Base-by-base conservation (phyloP, 176 grass and related monocot species). In the Cenchrus fungigraminus region DNA sequence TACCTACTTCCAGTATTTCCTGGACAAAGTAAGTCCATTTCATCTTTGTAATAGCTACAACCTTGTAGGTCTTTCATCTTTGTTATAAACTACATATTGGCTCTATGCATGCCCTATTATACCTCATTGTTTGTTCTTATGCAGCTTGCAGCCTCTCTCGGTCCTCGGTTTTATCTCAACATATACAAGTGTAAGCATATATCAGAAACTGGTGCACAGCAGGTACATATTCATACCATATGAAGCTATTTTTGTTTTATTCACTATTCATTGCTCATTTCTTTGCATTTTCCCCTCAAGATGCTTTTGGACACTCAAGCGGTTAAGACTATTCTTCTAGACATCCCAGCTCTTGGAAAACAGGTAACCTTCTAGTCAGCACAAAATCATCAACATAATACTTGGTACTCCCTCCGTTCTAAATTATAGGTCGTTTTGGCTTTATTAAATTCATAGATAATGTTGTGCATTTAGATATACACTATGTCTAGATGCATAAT, bases 131-230 rank as follows among this genome's bases (percentile, higher is more conserved):
- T 82, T 86, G 62, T 51, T 60, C 61, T 90, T 66, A 56, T 92
- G 77, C 91, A 99, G 97, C 79, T 99, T 65, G 97, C 97, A 73
- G 97, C 97, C 25, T 94, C 97, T 34, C 97, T 99, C 67, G 97
- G 97, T 37, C 97, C 97, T 78, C 97, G 97, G 65, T 99, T 99
- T 90, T 99, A 93, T 86, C 97, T 94, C 78, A 99, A 99, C 71
- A 99, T 99, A 89, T 96, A 96, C 58, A 99, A 99, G 84, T 99
- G 97, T 90, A 99, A 92, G 82, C 89, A 94, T 88, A 99, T 99
- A 90, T 99, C 97, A 57, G 97, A 99, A 96, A 99, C 97, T 50
- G 97, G 97, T 68, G 94, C 97, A 59, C 97, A 99, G 64, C 97
- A 99, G 97, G 94, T 99, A 68, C 16, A 57, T 57, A 71, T 65